Conservation (phyloP, 2,329 filamentous ascomycete genomes). For the Botryotinia narcissicola region DNA sequence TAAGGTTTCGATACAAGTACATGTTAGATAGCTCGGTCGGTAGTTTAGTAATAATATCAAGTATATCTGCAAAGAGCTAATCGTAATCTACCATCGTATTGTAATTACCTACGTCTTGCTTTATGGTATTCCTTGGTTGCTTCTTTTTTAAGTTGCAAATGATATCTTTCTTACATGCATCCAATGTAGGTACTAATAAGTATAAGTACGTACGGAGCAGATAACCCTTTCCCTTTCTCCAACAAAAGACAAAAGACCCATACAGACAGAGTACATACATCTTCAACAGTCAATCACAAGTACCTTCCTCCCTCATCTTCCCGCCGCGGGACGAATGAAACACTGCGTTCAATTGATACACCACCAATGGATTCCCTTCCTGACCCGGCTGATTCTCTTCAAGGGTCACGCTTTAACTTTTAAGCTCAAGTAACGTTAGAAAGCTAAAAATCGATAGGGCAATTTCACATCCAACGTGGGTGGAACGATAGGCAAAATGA, state of each 20-base stretch:
- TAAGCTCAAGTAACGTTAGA: not conserved
- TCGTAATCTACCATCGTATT: not conserved
- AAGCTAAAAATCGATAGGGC: not conserved
- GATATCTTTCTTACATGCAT: too few species aligned
- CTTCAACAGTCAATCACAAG: not conserved
- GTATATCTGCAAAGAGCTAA: not conserved
- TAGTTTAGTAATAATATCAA: too few species aligned
- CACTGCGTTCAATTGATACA: not conserved
- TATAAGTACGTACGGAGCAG: too few species aligned
- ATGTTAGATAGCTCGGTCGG: not conserved
- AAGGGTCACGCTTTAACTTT: not conserved
- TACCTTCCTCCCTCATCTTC: not conserved
- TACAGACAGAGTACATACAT: not conserved
- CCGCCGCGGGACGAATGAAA: not conserved
- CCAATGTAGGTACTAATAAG: too few species aligned
- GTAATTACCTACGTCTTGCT: not conserved
- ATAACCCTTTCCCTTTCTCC: not conserved
- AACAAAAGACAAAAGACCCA: too few species aligned
- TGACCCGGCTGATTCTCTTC: not conserved
- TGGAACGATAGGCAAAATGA: not conserved
- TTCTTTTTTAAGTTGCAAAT: too few species aligned
- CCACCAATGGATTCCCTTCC: not conserved
- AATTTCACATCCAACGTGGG: not conserved
- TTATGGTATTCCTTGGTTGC: too few species aligned
- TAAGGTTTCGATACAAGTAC: not conserved